Evolutionary conservation across 140 eudicot species (phyloP).

Genomic region (Artemisia princeps): DNA sequence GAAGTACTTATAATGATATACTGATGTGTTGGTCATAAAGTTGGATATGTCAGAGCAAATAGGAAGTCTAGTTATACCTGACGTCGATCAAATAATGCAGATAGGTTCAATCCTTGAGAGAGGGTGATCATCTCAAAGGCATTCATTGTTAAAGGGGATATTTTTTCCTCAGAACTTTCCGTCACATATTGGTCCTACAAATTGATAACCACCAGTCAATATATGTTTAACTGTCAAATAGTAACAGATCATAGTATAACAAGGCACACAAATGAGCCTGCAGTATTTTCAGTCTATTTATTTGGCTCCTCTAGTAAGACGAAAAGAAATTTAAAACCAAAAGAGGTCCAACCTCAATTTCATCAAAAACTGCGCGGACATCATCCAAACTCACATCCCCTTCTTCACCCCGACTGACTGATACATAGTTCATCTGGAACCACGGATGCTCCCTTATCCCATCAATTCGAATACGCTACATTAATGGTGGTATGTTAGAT

Average conservation of each 20-base stretch:
- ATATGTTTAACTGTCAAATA: neutral
- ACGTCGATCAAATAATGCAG: constrained; percentile 86
- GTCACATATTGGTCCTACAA: constrained; percentile 76
- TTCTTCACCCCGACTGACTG: constrained; percentile 58
- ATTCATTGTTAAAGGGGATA: constrained; percentile 82
- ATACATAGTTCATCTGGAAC: constrained; percentile 61
- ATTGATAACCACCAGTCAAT: constrained; percentile 19
- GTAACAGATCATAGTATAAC: constrained; percentile 11
- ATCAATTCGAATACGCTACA: constrained; percentile 72
- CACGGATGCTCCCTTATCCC: constrained; percentile 74
- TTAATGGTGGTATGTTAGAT: constrained; percentile 5
- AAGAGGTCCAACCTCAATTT: constrained; percentile 59
- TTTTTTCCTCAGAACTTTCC: constrained; percentile 44
- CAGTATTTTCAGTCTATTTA: neutral
- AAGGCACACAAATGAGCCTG: constrained; percentile 10
- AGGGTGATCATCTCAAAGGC: constrained; percentile 99
- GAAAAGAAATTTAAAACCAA: neutral
- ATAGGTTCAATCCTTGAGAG: constrained; percentile 89
- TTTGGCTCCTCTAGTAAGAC: neutral
- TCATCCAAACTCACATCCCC: constrained; percentile 84
- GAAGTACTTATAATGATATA: neutral
- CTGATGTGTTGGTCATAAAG: constrained; percentile 12
- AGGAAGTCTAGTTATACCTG: constrained; percentile 50
- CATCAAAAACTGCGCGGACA: constrained; percentile 85
- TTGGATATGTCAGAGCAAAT: constrained; percentile 12